These are phyloP conservation scores for Stagonosporopsis cucurbitacearum DNA, from an alignment of 2,329 filamentous ascomycete species.

Conservation along the genomic window DNA sequence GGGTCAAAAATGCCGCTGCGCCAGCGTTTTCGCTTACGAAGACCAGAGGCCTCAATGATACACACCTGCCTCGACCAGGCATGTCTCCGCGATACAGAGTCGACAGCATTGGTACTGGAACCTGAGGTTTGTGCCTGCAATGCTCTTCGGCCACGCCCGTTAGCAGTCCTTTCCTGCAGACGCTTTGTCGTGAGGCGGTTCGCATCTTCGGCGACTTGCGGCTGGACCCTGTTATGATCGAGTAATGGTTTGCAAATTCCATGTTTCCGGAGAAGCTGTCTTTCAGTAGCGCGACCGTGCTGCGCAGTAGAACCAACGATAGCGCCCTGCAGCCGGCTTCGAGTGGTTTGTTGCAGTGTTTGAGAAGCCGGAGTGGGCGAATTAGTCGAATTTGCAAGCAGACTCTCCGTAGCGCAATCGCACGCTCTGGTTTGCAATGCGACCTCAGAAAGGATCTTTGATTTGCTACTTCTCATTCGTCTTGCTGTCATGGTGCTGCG, in stretches of 20 bases:
- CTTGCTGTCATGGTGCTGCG: background rate
- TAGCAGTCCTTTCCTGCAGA: background rate
- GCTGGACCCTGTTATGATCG: conserved; percentile 39
- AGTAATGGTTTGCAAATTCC: conserved; percentile 43
- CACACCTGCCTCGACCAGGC: background rate
- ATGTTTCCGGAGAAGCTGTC: conserved; percentile 19
- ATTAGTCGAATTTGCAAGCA: conserved; percentile 2
- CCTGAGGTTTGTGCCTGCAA: background rate
- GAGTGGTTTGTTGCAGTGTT: conserved; percentile 9
- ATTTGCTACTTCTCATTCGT: conserved; percentile 2
- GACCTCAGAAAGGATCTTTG: conserved; percentile 18
- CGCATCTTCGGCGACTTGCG: conserved; percentile 17
- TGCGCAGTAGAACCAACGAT: conserved; percentile 8
- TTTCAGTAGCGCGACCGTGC: conserved; percentile 19
- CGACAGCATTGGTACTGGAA: background rate
- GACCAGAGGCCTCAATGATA: background rate
- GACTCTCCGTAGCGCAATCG: conserved; percentile 16
- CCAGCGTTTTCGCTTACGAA: background rate
- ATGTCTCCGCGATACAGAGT: background rate
- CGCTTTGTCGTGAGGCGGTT: conserved; percentile 7
- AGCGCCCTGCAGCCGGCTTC: conserved; percentile 14
- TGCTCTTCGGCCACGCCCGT: conserved; percentile 10
- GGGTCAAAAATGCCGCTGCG: conserved; percentile 12
- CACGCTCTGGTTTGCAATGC: conserved; percentile 15
- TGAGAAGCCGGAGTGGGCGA: conserved; percentile 2